Conservation (phyloP, 176 grass and related monocot species). For the Musa itinerans region DNA sequence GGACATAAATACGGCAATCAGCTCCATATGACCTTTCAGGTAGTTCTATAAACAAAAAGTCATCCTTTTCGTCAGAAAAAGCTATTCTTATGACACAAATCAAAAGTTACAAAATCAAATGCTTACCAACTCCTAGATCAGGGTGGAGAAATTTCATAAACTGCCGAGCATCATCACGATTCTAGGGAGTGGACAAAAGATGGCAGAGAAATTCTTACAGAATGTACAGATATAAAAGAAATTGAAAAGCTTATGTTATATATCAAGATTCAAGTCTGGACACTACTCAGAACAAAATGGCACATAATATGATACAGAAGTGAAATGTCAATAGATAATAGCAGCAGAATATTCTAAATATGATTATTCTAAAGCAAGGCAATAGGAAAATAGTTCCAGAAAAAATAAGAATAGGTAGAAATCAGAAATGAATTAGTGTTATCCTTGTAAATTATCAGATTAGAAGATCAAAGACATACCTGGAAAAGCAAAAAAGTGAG, state of each 20-base stretch:
- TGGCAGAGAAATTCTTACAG: constrained; percentile 7
- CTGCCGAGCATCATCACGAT: constrained; percentile 81
- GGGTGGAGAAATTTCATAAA: constrained; percentile 98
- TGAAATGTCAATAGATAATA: too few species aligned
- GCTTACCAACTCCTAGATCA: constrained; percentile 93
- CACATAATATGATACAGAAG: too few species aligned
- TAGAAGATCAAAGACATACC: constrained; percentile 32
- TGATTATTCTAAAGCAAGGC: background rate
- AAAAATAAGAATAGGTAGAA: background rate
- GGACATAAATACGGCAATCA: constrained; percentile 96
- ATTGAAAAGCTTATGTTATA: background rate
- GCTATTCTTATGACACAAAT: constrained; percentile 1
- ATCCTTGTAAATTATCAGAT: background rate
- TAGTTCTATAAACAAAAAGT: constrained; percentile 47
- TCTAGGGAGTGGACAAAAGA: constrained; percentile 38
- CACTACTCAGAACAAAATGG: too few species aligned
- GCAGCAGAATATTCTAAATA: too few species aligned
- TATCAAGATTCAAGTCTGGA: background rate
- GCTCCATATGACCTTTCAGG: constrained; percentile 97
- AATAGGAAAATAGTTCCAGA: background rate
- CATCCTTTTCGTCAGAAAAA: constrained; percentile 17
- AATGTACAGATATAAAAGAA: background rate
- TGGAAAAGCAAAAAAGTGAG: constrained; percentile 99
- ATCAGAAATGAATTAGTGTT: background rate
- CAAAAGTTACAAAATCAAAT: constrained; percentile 15